These are phyloP conservation scores for Dendrostoma leiphaemia DNA, from an alignment of 2,329 filamentous ascomycete species.

Conservation along the genomic window DNA sequence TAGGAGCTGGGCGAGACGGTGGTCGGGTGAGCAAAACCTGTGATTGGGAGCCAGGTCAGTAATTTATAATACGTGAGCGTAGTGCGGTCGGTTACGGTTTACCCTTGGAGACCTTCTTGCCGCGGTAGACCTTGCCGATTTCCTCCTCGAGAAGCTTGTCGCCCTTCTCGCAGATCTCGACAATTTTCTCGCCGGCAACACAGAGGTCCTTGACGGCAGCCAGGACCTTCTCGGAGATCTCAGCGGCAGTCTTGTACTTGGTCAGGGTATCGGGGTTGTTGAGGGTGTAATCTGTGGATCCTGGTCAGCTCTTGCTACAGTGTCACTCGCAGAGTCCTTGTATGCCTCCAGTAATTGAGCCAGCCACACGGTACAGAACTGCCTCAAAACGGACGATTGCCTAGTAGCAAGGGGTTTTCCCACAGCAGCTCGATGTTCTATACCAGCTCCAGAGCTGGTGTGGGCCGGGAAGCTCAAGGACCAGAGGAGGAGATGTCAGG, in stretches of 20 bases:
- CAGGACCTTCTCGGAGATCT: slow-evolving; percentile 94
- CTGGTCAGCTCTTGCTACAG: background rate
- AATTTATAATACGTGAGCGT: background rate
- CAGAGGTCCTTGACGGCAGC: slow-evolving; percentile 75
- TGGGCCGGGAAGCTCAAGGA: background rate
- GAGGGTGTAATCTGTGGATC: slow-evolving; percentile 74
- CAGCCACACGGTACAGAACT: too few species aligned
- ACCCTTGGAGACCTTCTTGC: slow-evolving; percentile 96
- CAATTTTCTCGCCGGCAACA: slow-evolving; percentile 84
- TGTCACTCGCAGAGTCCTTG: background rate
- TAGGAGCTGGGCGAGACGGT: slow-evolving; percentile 93
- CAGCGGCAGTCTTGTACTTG: slow-evolving; percentile 97
- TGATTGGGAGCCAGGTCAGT: background rate
- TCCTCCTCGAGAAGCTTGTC: slow-evolving; percentile 95
- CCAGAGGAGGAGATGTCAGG: background rate
- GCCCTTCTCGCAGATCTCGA: slow-evolving; percentile 91
- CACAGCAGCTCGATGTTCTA: background rate
- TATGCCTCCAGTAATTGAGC: too few species aligned
- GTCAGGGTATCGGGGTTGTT: slow-evolving; percentile 93
- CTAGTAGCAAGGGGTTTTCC: too few species aligned
- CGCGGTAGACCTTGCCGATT: slow-evolving; percentile 93
- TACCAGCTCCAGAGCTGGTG: background rate
- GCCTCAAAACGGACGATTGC: too few species aligned
- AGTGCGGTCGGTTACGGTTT: slow-evolving; percentile 5
- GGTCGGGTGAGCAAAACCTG: slow-evolving; percentile 88